Evolutionary conservation across 306 rosid species (phyloP).

Genomic region (Cucurbita ficifolia): DNA sequence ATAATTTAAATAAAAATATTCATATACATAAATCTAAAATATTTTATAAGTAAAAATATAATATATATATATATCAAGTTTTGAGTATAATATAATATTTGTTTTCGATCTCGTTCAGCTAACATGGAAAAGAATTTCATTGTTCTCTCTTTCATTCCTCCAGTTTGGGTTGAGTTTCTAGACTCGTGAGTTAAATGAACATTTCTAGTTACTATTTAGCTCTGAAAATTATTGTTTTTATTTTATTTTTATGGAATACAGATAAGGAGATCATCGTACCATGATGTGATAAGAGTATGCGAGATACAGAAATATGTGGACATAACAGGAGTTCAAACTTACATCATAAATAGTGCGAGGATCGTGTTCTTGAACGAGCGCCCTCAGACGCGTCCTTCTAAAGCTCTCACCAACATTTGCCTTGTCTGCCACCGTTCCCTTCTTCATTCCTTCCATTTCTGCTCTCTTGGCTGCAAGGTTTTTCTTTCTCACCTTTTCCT

Average conservation of each 20-base stretch:
- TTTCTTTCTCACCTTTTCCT: neutral
- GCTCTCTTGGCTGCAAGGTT: conserved; percentile 69
- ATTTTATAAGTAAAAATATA: too few species aligned
- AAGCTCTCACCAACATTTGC: conserved; percentile 50
- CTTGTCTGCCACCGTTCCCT: conserved; percentile 43
- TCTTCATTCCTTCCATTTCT: conserved; percentile 50
- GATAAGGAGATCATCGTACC: conserved; percentile 70
- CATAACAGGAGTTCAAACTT: conserved; percentile 46
- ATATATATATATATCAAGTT: too few species aligned
- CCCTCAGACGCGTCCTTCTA: conserved; percentile 55
- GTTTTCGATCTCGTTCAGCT: too few species aligned
- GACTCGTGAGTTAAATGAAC: too few species aligned
- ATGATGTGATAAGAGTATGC: conserved; percentile 58
- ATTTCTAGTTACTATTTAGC: too few species aligned
- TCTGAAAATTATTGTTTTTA: too few species aligned
- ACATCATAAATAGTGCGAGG: conserved; percentile 51
- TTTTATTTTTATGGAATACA: neutral
- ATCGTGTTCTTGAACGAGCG: conserved; percentile 61
- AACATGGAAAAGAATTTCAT: too few species aligned
- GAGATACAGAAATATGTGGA: conserved; percentile 58
- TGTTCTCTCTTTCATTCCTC: too few species aligned
- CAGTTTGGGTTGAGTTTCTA: too few species aligned
- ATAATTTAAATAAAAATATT: too few species aligned
- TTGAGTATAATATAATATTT: too few species aligned
- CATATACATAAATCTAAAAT: too few species aligned